Evolutionary conservation across 2,329 filamentous ascomycete species (phyloP), one percentile per base, ranked within the genome.

Genomic region (Epichloe amarillans): DNA sequence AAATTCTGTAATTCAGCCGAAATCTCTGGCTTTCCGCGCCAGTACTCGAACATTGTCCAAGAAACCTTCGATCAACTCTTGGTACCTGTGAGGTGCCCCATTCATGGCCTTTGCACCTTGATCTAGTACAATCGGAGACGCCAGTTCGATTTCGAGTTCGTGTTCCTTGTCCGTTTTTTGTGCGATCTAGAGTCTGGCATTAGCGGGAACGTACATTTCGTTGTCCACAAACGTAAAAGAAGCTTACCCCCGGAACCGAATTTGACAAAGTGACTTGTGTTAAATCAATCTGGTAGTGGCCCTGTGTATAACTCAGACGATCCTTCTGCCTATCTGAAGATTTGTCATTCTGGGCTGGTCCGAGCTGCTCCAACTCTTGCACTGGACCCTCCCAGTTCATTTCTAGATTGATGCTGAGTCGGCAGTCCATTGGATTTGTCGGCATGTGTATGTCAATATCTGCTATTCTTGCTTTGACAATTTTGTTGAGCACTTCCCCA

Each of bases 391-490:
- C 77, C 72, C 83, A 95, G 50, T 84, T 78, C 79, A 94, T 89
- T 79, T 98, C 94, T 2, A 98, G 77, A 62, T 95, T 97, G 62
- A 98, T 82, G 60, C 88, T 95, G 58, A 98, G 83, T 11, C 93
- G 86, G 68, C 89, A 95, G 67, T 98, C 93, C 61, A 96, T 86
- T 3, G 80, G 79, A 8, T 77, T 79, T 47, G 73, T 72, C 0
- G 93, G 91, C 58, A 88, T 85, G 66, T 86, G 84, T 17, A 98
- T 77, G 60, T 95, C 86, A n/a, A 96, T 71, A 64, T 98, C 89
- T 26, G 80, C 83, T 14, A 97, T 75, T n/a, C 89, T 82, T 26
- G 83, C 82, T 71, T 98, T 98, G 67, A 98, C 82, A 60, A 98
- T 96, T 65, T 87, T 89, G 53, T 82, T 84, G 11, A 91, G 68